phyloP scores from a whole-genome alignment of 2,329 filamentous ascomycete species.

The Bertia moriformis region DNA sequence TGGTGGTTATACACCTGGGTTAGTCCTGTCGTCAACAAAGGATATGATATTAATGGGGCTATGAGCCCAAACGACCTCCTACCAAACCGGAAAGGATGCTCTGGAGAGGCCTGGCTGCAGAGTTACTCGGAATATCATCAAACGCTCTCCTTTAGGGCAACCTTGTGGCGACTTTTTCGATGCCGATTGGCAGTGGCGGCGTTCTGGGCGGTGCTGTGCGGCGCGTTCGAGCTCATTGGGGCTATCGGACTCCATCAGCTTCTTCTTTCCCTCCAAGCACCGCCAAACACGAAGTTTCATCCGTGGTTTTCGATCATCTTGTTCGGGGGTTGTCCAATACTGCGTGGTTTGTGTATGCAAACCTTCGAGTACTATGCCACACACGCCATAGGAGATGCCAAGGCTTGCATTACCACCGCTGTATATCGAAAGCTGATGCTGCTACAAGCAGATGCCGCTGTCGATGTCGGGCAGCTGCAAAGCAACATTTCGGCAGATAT shows the following conservation, averaged over 20 bases:
- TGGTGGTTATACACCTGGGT: conserved; percentile 6
- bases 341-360: conserved; percentile 6
- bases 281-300: conserved; percentile 2
- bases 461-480: conserved; percentile 5
- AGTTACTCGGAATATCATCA: too few relatives aligned
- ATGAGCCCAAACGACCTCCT: neutral
- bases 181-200: conserved; percentile 2
- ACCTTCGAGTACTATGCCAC: conserved; percentile 6
- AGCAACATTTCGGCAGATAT: conserved; percentile 5
- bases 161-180: neutral
- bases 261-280: conserved; percentile 3
- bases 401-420: conserved; percentile 4
- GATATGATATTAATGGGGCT: conserved; percentile 1
- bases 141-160: neutral
- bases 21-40: conserved; percentile 3
- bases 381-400: conserved; percentile 5
- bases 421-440: conserved; percentile 4
- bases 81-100: neutral
- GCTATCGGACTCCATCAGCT: conserved; percentile 4
- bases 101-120: neutral
- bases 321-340: conserved; percentile 4
- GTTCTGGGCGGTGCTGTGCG: conserved; percentile 3
- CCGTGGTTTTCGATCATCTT: conserved; percentile 4
- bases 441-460: conserved; percentile 1
- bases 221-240: conserved; percentile 4